phyloP scores from a whole-genome alignment of 2,329 filamentous ascomycete species.

The Botrytis pseudocinerea region DNA sequence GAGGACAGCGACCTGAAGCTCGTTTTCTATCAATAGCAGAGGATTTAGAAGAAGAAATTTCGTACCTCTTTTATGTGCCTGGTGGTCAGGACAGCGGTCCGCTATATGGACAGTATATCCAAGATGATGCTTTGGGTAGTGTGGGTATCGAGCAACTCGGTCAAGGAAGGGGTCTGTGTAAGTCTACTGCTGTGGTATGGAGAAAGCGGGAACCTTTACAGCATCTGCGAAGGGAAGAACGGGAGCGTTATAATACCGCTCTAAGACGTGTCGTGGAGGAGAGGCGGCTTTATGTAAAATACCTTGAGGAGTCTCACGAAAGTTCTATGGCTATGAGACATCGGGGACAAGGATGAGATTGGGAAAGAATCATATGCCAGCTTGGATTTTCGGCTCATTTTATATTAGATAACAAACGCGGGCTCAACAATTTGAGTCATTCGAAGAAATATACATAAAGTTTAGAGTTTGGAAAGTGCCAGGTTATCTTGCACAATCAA shows the following conservation, averaged over 20 bases:
- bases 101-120: not conserved
- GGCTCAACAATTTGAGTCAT: not conserved
- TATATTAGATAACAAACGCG: not conserved
- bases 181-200: not conserved
- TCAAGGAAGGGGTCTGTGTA: not conserved
- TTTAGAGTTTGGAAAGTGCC: too few species aligned
- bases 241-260: not conserved
- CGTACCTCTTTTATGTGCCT: not conserved
- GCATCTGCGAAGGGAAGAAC: not conserved
- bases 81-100: not conserved
- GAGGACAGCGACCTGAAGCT: not conserved
- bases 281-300: not conserved
- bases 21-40: not conserved
- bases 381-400: not conserved
- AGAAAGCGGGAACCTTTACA: not conserved
- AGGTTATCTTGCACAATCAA: too few species aligned
- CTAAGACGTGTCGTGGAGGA: not conserved
- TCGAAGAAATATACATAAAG: not conserved
- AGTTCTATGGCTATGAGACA: not conserved
- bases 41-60: not conserved
- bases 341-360: not conserved
- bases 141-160: not conserved
- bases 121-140: not conserved
- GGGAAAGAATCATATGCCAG: fast-evolving
- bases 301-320: not conserved